Base-by-base conservation (phyloP, 1,139 yeast genomes). In the Geotrichum histeridarum region DNA sequence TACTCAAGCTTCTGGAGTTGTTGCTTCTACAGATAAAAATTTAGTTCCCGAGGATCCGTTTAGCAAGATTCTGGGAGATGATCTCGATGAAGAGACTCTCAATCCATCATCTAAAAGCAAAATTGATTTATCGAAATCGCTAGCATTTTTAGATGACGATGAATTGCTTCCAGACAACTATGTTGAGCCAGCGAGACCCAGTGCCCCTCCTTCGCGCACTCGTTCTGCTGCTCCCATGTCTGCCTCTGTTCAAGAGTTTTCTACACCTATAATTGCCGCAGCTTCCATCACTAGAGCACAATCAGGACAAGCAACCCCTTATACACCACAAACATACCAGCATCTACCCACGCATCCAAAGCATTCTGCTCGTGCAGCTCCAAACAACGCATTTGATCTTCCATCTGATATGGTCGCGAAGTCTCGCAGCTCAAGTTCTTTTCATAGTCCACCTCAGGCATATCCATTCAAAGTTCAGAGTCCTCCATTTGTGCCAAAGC, bases 371-470 rank as follows among this genome's bases (percentile, higher is more conserved):
- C 52, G 42, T 32, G 36, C 52, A 27, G 46, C 60, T 1, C 53
- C 60, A 2, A 57, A 57, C 11, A 64, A 64, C 49, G 67, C 67
- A 11, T 88, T 86, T 64, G 96, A 88, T 66, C 82, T 88, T 62
- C 96, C 96, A 1, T 72, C 78, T 41, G 83, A 77, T 53, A 69
- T 87, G 51, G 72, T 86, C 31, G 51, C 57, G 2, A 50, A 59
- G 18, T 58, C 63, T 42, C 48, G 59, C 8, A 56, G 47, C 8
- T 36, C 41, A 38, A 33, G 2, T 22, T 48, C 48, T 17, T 47
- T 22, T 35, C 52, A 45, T 8, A 22, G 9, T 31, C 53, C 15
- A 35, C 45, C 31, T 12, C 47, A 18, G 32, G 33, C 50, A 18
- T 43, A 46, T 54, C 12, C 53, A 57, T 9, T 48, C 42, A 15